Evolutionary conservation across 768 basidiomycete genomes (phyloP), one percentile per base, ranked within the genome.

Genomic region (Hortiboletus flavorubellus): DNA sequence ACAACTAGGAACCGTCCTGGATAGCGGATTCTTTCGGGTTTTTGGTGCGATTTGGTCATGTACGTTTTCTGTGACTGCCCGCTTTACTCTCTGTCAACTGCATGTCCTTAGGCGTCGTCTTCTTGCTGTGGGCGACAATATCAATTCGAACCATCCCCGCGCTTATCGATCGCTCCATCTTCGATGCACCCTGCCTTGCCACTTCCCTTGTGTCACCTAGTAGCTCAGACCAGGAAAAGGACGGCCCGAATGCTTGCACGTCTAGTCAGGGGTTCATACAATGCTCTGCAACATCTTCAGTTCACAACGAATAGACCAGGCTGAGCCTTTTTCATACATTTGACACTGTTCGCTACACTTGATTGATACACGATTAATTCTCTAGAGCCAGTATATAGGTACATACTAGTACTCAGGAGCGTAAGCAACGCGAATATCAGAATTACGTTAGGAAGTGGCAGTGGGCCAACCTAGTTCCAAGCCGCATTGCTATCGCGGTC

Each of bases 31-130:
- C 64, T 82, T 84, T 68, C 71, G 76, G 39, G 78, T 72, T 29
- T 77, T 82, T 48, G 83, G 83, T 35, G 75, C 81, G 0, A 72
- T 78, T 30, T 83, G 79, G 78, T 76, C 78, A 9, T 72, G 81
- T 80, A 60, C 51, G 78, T 67, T 45, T 1, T 51, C 30, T 46
- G 14, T 39, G 23, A 37, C 44, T 41, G n/a, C 35, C 30, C 15
- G 8, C 37, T 26, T 21, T n/a, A 3, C 21, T 34, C 37, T 40
- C 21, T 18, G 33, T 49, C 49, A 29, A 53, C 26, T 18, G 16
- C 15, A 2, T 42, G 5, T n/a, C 15, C 37, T 4, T 55, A 80
- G 79, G 73, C 23, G 16, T 76, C 26, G 74, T 74, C 11, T 74
- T 79, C 53, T 16, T 73, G 14, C 46, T 81, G 4, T 82, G 81